phyloP scores from a whole-genome alignment of 1,139 yeast genomes.

The Eremothecium coryli region DNA sequence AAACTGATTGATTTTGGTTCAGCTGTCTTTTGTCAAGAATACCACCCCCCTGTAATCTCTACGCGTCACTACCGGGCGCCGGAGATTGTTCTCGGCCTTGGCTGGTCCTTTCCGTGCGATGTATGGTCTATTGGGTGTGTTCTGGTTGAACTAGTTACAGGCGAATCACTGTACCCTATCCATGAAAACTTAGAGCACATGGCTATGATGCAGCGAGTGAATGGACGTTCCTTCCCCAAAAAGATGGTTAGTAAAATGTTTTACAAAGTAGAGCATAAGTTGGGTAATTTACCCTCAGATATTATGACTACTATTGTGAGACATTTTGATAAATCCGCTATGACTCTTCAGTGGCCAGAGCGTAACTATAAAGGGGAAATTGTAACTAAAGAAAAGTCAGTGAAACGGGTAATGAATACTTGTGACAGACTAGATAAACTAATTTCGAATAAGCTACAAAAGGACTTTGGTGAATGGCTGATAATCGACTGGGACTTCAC shows the following conservation, averaged over 20 bases:
- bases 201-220: slow-evolving; percentile 83
- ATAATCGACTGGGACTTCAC: slow-evolving; percentile 27
- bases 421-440: slow-evolving; percentile 27
- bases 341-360: slow-evolving; percentile 28
- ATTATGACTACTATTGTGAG: slow-evolving; percentile 26
- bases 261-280: slow-evolving; percentile 25
- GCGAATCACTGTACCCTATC: slow-evolving; percentile 92
- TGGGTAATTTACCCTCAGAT: slow-evolving; percentile 29
- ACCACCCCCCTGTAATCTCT: slow-evolving; percentile 84
- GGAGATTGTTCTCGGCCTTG: slow-evolving; percentile 84
- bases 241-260: slow-evolving; percentile 29
- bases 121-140: slow-evolving; percentile 97
- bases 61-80: slow-evolving; percentile 97
- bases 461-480: slow-evolving; percentile 23
- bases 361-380: slow-evolving; percentile 24
- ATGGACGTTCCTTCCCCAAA: slow-evolving; percentile 29
- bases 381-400: slow-evolving; percentile 24
- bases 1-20: slow-evolving; percentile 94
- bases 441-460: slow-evolving; percentile 22
- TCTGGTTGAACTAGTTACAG: slow-evolving; percentile 80
- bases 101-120: slow-evolving; percentile 92
- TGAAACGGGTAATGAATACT: slow-evolving; percentile 25
- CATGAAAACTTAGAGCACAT: slow-evolving; percentile 91
- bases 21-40: slow-evolving; percentile 89
- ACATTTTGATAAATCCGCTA: slow-evolving; percentile 23